These are phyloP conservation scores for Colletotrichum sidae DNA, from an alignment of 2,329 filamentous ascomycete species.

Conservation along the genomic window DNA sequence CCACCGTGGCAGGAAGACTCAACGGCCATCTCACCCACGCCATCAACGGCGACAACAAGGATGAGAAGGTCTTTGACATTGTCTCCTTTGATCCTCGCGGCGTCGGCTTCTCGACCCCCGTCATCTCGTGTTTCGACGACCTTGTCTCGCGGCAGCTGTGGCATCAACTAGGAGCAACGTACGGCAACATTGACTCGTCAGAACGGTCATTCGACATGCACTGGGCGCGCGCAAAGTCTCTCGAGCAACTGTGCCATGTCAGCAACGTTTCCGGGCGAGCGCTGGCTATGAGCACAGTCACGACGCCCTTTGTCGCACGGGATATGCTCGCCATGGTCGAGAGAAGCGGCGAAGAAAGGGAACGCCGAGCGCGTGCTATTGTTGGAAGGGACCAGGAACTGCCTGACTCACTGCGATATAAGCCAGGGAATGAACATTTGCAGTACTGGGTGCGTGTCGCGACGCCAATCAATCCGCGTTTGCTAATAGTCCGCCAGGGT, in stretches of 20 bases:
- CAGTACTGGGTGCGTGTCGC: conserved; percentile 17
- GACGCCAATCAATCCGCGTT: background rate
- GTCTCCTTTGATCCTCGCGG: conserved; percentile 61
- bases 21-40: background rate
- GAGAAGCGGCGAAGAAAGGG: conserved; percentile 46
- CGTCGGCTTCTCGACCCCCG: conserved; percentile 41
- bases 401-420: background rate
- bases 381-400: background rate
- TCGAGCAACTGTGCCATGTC: background rate
- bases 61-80: conserved; percentile 58
- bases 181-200: background rate
- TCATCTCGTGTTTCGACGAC: conserved; percentile 14
- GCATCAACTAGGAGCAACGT: conserved; percentile 7
- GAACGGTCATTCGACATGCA: background rate
- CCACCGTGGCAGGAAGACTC: background rate
- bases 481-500: conserved; percentile 58
- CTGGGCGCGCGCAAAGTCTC: conserved; percentile 1
- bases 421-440: background rate
- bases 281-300: conserved; percentile 37
- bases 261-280: background rate
- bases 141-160: conserved; percentile 10
- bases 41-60: conserved; percentile 6
- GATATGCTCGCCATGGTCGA: conserved; percentile 59
- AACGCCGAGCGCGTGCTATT: background rate
- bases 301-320: conserved; percentile 53